Evolutionary conservation across 495 filamentous ascomycete genomes (phyloP).

Genomic region (Trichoderma gamsii): DNA sequence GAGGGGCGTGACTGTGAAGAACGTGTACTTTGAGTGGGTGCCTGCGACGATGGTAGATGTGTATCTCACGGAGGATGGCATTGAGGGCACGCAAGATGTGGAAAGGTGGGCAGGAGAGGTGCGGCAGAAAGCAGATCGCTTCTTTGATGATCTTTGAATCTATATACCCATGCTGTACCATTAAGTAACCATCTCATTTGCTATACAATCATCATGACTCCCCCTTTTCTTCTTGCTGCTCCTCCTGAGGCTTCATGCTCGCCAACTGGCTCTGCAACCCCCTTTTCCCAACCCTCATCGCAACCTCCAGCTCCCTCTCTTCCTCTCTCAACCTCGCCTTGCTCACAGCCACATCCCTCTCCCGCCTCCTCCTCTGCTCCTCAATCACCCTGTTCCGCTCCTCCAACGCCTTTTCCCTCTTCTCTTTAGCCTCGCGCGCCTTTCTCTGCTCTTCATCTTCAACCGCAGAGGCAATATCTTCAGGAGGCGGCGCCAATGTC

Average conservation of each 20-base stretch:
- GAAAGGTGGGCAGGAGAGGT: background rate
- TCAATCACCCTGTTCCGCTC: conserved; percentile 67
- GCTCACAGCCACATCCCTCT: conserved; percentile 58
- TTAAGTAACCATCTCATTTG: background rate
- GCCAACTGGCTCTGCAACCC: conserved; percentile 60
- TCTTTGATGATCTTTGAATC: background rate
- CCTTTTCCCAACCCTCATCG: conserved; percentile 69
- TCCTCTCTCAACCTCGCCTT: conserved; percentile 66
- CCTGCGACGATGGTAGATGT: conserved; percentile 43
- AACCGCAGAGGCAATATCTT: conserved; percentile 41
- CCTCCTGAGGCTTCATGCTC: background rate
- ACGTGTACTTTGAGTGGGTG: conserved; percentile 65
- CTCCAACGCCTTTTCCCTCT: conserved; percentile 67
- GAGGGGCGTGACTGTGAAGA: conserved; percentile 39
- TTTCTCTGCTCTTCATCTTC: conserved; percentile 57
- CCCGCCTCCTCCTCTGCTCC: conserved; percentile 65
- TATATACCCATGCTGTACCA: background rate
- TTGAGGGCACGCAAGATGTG: conserved; percentile 48
- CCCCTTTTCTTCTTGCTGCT: background rate
- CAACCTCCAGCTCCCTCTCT: conserved; percentile 70
- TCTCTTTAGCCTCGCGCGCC: conserved; percentile 56
- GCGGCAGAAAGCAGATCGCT: background rate
- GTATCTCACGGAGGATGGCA: conserved; percentile 18
- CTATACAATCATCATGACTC: background rate
- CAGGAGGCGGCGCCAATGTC: conserved; percentile 61